A percentile compares a stretch with the other conserved stretches of the same genome.
These are phyloP conservation scores for Echeveria elegans DNA, from an alignment of 164 flowering plant genomes.

Conservation along the genomic window DNA sequence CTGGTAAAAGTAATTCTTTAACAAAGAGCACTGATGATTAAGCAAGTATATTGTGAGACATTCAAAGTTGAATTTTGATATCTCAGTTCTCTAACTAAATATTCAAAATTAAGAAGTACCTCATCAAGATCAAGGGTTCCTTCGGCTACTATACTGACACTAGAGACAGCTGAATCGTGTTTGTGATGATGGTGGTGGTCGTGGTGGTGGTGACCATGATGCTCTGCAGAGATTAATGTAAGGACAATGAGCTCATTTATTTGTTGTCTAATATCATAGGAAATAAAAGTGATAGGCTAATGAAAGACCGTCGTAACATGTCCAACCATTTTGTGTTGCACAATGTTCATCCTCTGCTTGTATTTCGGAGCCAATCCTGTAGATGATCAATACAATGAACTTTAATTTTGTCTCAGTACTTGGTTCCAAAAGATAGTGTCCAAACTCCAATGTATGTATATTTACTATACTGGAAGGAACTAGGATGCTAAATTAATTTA, in stretches of 20 bases:
- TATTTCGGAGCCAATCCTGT: conserved; percentile 75
- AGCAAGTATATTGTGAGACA: not conserved
- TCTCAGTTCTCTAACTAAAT: not conserved
- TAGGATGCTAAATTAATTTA: conserved; percentile 11
- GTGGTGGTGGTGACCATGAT: conserved; percentile 51
- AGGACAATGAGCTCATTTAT: not conserved
- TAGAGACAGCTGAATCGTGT: conserved; percentile 89
- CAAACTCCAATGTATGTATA: too few species aligned
- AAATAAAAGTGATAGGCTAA: not conserved
- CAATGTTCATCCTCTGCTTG: conserved; percentile 30
- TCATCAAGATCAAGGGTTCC: conserved; percentile 88
- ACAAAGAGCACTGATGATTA: not conserved
- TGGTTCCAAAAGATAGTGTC: not conserved
- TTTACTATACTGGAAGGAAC: too few species aligned
- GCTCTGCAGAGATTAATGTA: conserved; percentile 23
- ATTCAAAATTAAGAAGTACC: conserved; percentile 29
- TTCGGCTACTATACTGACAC: conserved; percentile 86
- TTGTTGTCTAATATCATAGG: not conserved
- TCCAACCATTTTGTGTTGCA: conserved; percentile 28
- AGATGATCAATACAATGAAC: conserved; percentile 11
- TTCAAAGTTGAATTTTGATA: not conserved
- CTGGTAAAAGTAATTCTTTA: not conserved
- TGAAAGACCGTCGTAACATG: conserved; percentile 23
- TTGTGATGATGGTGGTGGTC: conserved; percentile 71
- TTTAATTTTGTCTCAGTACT: not conserved